A percentile compares a stretch with the other conserved stretches of the same genome.
phyloP scores from a whole-genome alignment of 2,329 filamentous ascomycete species.

The Colletotrichum phormii region DNA sequence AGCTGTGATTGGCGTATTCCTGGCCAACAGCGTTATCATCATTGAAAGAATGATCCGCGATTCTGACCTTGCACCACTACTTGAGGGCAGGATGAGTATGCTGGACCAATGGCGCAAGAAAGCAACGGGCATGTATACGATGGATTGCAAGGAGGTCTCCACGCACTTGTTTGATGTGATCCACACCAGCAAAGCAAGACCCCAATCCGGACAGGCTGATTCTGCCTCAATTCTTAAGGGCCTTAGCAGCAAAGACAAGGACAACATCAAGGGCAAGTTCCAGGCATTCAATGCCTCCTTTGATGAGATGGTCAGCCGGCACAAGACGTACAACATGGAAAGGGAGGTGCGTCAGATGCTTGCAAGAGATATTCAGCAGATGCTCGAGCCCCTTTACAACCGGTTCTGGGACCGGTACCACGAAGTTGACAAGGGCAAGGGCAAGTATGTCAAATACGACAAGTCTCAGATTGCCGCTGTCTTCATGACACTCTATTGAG shows the following conservation, averaged over 20 bases:
- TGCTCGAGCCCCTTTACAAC: slow-evolving; percentile 93
- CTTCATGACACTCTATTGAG: slow-evolving; percentile 64
- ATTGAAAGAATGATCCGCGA: slow-evolving; percentile 86
- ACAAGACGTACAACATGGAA: slow-evolving; percentile 91
- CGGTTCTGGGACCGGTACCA: slow-evolving; percentile 98
- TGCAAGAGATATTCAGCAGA: slow-evolving; percentile 85
- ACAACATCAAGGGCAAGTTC: slow-evolving; percentile 97
- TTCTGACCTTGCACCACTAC: slow-evolving; percentile 80
- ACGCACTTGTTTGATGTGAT: slow-evolving; percentile 89
- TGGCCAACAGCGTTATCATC: slow-evolving; percentile 88
- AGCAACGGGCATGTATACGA: slow-evolving; percentile 82
- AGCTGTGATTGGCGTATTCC: slow-evolving; percentile 84
- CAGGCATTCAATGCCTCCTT: slow-evolving; percentile 90
- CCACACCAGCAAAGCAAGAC: slow-evolving; percentile 84
- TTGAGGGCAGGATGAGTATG: slow-evolving; percentile 73
- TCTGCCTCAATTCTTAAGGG: slow-evolving; percentile 86
- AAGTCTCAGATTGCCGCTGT: slow-evolving; percentile 81
- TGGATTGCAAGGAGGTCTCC: slow-evolving; percentile 89
- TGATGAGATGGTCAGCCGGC: slow-evolving; percentile 85
- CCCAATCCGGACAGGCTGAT: slow-evolving; percentile 81
- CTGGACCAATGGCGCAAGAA: slow-evolving; percentile 91
- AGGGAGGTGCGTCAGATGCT: slow-evolving; percentile 85
- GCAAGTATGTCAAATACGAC: slow-evolving; percentile 98
- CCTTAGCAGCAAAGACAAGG: slow-evolving; percentile 90
- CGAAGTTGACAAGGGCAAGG: slow-evolving; percentile 96